These are phyloP conservation scores for Oehlia diaphana DNA, from an alignment of 192 early-diverging fungal species.

Conservation along the genomic window DNA sequence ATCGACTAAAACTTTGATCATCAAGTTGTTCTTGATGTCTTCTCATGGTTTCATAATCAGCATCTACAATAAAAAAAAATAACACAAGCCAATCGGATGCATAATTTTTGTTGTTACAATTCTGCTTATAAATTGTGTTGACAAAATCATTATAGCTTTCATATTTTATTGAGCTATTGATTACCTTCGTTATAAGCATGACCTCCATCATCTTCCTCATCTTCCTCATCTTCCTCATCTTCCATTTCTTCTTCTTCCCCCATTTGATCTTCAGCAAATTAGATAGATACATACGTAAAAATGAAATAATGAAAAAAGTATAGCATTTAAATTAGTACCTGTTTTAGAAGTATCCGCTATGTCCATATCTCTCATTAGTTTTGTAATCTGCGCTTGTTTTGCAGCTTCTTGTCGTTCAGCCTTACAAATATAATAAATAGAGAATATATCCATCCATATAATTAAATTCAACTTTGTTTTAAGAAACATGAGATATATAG, in stretches of 20 bases:
- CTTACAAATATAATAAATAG: not conserved
- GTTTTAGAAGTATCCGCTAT: constrained; percentile 53
- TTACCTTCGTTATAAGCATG: constrained; percentile 28
- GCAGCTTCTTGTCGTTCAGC: constrained; percentile 58
- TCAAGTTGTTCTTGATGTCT: constrained; percentile 7
- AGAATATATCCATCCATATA: not conserved
- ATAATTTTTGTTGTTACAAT: too few species aligned
- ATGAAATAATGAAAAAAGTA: not conserved
- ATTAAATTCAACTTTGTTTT: not conserved
- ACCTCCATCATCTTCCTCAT: constrained; percentile 39
- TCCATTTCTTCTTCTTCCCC: constrained; percentile 49
- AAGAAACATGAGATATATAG: not conserved
- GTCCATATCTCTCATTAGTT: constrained; percentile 88
- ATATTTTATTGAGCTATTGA: too few species aligned
- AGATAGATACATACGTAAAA: constrained; percentile 6
- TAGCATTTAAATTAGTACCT: not conserved
- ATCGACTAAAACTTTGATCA: constrained; percentile 11
- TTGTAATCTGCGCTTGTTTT: constrained; percentile 69
- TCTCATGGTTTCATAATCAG: constrained; percentile 5
- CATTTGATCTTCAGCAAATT: constrained; percentile 36
- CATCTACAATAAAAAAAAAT: not conserved
- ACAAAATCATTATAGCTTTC: not conserved
- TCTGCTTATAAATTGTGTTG: too few species aligned
- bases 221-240: constrained; percentile 32
- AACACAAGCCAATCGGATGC: too few species aligned